phyloP scores from a whole-genome alignment of 2,329 filamentous ascomycete genomes.

The Arthrobotrys entomopaga region DNA sequence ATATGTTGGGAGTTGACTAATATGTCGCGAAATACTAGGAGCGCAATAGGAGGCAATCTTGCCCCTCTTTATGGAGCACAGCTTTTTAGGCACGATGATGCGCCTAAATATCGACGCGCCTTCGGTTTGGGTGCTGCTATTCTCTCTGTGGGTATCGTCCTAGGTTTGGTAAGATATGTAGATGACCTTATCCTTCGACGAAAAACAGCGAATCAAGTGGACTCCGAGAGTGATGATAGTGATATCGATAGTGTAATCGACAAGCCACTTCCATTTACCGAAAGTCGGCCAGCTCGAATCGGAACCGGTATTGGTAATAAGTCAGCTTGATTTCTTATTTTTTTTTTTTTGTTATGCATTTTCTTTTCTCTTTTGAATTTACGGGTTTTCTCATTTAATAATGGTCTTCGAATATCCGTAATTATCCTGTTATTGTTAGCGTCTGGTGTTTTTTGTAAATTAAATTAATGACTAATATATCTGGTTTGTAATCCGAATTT shows the following conservation, averaged over 20 bases:
- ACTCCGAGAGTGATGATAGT: conserved; percentile 33
- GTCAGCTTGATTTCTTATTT: too few relatives aligned
- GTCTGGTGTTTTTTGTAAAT: too few relatives aligned
- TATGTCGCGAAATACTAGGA: conserved; percentile 60
- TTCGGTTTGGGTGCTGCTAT: conserved; percentile 66
- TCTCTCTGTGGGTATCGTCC: conserved; percentile 63
- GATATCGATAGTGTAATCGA: conserved; percentile 24
- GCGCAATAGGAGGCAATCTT: conserved; percentile 72
- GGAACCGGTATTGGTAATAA: too few relatives aligned
- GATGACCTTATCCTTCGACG: conserved; percentile 62
- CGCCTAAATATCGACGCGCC: conserved; percentile 66
- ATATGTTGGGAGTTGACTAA: neutral
- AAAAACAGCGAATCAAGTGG: conserved; percentile 41
- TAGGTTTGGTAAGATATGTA: conserved; percentile 64
- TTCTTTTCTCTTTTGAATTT: too few relatives aligned
- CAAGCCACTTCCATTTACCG: too few relatives aligned
- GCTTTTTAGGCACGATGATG: conserved; percentile 69
- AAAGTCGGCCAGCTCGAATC: too few relatives aligned
- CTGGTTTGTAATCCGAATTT: too few relatives aligned
- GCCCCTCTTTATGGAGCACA: conserved; percentile 72
- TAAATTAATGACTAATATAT: too few relatives aligned
- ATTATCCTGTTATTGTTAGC: too few relatives aligned
- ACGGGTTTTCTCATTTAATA: too few relatives aligned
- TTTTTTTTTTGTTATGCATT: too few relatives aligned
- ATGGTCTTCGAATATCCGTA: too few relatives aligned